Evolutionary conservation across 257 asterid genomes (phyloP).

Genomic region (Haberlea rhodopensis): DNA sequence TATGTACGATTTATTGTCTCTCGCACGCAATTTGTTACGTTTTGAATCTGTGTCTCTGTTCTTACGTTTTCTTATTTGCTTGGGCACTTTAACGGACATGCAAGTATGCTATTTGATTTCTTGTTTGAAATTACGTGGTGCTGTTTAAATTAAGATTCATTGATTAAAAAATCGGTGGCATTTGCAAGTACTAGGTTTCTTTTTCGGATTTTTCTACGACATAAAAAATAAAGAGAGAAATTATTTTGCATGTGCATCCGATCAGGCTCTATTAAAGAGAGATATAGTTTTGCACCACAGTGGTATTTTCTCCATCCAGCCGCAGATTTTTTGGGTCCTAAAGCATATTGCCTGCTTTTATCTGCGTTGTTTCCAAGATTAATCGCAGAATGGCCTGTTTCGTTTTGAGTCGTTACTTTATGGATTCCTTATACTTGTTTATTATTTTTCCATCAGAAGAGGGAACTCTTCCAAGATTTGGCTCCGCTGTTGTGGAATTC

Average conservation of each 20-base stretch:
- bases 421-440: slow-evolving; percentile 18
- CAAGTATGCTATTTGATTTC: no score
- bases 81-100: no score
- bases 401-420: slow-evolving; percentile 3
- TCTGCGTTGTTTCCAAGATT: not conserved
- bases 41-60: not conserved
- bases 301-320: not conserved
- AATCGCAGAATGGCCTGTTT: slow-evolving; percentile 1
- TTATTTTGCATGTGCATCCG: not conserved
- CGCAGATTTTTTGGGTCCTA: not conserved
- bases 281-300: not conserved
- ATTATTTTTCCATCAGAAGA: slow-evolving; percentile 52
- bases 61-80: not conserved
- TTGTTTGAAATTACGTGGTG: not conserved
- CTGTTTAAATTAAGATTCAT: not conserved
- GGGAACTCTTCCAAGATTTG: slow-evolving; percentile 84
- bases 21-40: not conserved
- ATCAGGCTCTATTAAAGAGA: not conserved
- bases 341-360: not conserved
- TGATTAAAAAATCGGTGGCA: not conserved
- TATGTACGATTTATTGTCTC: not conserved
- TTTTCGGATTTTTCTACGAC: not conserved
- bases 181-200: not conserved
- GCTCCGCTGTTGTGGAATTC: slow-evolving; percentile 97
- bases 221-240: not conserved